A percentile compares a stretch with the other conserved stretches of the same genome.
Conservation (phyloP, 2,329 filamentous ascomycete genomes). For the Dactylellina cionopaga region DNA sequence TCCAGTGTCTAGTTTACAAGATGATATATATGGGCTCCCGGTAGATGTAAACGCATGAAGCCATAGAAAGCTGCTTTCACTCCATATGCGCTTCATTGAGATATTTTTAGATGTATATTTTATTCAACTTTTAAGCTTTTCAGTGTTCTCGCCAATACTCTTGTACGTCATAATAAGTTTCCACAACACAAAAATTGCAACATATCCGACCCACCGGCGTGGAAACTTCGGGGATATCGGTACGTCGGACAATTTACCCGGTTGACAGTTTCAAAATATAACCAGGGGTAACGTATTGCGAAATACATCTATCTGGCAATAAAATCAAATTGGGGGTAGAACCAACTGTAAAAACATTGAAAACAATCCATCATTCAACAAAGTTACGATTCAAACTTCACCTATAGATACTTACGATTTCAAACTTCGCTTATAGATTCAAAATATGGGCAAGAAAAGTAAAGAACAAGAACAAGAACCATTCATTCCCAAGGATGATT, state of each 20-base stretch:
- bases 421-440: not conserved
- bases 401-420: not conserved
- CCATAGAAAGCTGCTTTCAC: too few species aligned
- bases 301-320: not conserved
- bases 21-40: too few species aligned
- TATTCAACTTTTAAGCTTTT: too few species aligned
- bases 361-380: not conserved
- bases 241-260: conserved; percentile 46
- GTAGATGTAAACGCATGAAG: too few species aligned
- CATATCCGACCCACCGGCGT: not conserved
- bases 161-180: too few species aligned
- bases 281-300: not conserved
- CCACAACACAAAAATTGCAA: conserved; percentile 45
- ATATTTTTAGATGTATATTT: too few species aligned
- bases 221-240: conserved; percentile 25
- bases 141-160: too few species aligned
- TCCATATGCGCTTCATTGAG: too few species aligned
- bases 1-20: too few species aligned
- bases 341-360: not conserved
- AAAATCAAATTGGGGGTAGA: conserved; percentile 6
- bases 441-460: conserved; percentile 25
- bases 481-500: conserved; percentile 29
- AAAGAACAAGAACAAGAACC: conserved; percentile 26
- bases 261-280: conserved; percentile 40
- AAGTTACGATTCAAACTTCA: not conserved